Percentiles rank a stretch among this genome's conserved stretches.
Conservation (phyloP, 148 eudicot genomes). For the Rhododendron ovatum region DNA sequence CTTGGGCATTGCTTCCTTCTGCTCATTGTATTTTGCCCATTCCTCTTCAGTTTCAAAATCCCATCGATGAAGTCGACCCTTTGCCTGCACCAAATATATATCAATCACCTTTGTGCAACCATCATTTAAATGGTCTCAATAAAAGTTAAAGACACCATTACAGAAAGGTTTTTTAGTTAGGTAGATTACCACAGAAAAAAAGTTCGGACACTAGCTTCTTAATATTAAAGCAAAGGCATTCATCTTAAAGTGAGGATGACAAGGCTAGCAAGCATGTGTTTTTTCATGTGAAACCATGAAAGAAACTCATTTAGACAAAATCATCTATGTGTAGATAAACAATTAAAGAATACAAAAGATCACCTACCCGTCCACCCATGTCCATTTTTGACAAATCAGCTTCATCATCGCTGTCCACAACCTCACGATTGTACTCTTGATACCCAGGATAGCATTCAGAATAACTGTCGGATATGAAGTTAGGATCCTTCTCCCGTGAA, state of each 20-base stretch:
- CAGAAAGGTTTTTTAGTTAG: background rate
- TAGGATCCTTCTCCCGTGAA: conserved; percentile 96
- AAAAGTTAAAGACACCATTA: background rate
- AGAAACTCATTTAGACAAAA: background rate
- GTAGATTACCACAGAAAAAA: background rate
- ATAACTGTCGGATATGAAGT: conserved; percentile 95
- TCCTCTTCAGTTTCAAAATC: conserved; percentile 96
- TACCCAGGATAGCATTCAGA: conserved; percentile 99
- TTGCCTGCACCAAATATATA: conserved; percentile 44
- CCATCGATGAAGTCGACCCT: conserved; percentile 95
- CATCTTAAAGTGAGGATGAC: background rate
- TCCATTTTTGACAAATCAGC: conserved; percentile 96
- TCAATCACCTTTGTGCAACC: background rate
- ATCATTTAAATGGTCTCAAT: background rate
- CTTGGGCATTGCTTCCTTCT: conserved; percentile 98
- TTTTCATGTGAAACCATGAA: background rate
- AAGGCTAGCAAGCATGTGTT: background rate
- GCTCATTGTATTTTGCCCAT: conserved; percentile 92
- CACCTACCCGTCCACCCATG: conserved; percentile 97
- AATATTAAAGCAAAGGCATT: background rate
- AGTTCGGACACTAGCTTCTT: background rate
- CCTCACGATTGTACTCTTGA: conserved; percentile 91
- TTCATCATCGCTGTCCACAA: conserved; percentile 94
- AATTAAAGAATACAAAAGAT: background rate
- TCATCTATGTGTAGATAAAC: background rate